These are phyloP conservation scores for Pichia eremophila DNA, from an alignment of 805 yeast species.

Conservation along the genomic window DNA sequence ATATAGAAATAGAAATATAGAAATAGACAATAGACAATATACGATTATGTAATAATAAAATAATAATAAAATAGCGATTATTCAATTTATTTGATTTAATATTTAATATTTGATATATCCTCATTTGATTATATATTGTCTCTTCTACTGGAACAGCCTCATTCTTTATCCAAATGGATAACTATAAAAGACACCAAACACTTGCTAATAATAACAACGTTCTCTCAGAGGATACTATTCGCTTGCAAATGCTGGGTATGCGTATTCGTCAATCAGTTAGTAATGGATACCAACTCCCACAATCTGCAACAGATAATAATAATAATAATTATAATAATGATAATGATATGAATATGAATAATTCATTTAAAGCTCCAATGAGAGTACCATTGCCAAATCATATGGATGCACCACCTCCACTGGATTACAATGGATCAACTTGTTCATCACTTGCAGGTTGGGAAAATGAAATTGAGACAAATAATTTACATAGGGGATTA, in stretches of 20 bases:
- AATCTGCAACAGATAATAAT: background rate
- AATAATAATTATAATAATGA: too few species aligned
- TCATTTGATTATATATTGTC: background rate
- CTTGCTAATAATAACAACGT: background rate
- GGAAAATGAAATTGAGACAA: conserved; percentile 26
- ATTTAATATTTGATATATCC: too few species aligned
- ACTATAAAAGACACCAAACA: conserved; percentile 3
- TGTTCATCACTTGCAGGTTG: conserved; percentile 35
- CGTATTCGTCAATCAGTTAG: conserved; percentile 58
- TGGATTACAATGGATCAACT: conserved; percentile 36
- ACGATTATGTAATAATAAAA: too few species aligned
- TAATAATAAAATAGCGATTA: too few species aligned
- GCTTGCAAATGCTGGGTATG: conserved; percentile 56
- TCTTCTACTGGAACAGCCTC: background rate
- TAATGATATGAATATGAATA: too few species aligned
- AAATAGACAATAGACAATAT: too few species aligned
- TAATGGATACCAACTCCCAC: conserved; percentile 40
- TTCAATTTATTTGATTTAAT: too few species aligned
- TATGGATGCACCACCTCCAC: conserved; percentile 33
- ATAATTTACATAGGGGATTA: background rate
- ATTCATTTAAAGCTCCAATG: background rate
- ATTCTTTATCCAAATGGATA: background rate
- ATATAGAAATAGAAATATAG: too few species aligned
- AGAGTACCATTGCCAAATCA: conserved; percentile 33
- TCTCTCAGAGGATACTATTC: conserved; percentile 19